phyloP scores from a whole-genome alignment of 108 stramenopile genomes.

The Fragilariopsis cylindrus region DNA sequence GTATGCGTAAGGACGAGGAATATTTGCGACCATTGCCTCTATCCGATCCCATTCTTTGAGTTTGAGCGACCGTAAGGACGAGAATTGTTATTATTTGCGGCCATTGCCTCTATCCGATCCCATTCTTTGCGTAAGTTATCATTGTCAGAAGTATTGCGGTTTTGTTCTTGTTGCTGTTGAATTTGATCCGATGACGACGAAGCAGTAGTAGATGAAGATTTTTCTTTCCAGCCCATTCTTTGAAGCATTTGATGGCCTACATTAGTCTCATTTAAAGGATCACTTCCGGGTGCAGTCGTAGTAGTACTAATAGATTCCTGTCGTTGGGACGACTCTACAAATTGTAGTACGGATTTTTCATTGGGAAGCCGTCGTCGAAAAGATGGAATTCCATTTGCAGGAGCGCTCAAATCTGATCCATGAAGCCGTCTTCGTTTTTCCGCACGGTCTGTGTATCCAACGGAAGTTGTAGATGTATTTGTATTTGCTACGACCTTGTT shows the following conservation, averaged over 20 bases:
- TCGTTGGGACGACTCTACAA: not conserved
- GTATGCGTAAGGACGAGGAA: not conserved
- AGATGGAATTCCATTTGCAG: not conserved
- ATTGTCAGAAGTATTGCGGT: not conserved
- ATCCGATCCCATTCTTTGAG: slow-evolving; percentile 70
- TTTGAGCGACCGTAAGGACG: not conserved
- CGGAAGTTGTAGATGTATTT: not conserved
- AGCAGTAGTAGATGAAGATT: not conserved
- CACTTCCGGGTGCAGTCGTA: not conserved
- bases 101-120: slow-evolving; percentile 79
- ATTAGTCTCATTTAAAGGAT: slow-evolving; percentile 32
- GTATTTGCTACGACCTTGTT: slow-evolving; percentile 21
- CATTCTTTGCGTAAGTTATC: slow-evolving; percentile 66
- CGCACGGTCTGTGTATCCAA: slow-evolving; percentile 51
- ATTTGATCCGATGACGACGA: not conserved
- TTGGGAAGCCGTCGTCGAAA: not conserved
- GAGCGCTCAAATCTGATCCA: slow-evolving; percentile 18
- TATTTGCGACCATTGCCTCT: slow-evolving; percentile 53
- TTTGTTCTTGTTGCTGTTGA: not conserved
- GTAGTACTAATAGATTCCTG: not conserved
- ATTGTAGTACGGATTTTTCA: not conserved
- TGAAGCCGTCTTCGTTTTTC: slow-evolving; percentile 47
- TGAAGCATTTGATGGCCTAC: slow-evolving; percentile 82
- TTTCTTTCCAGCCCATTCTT: slow-evolving; percentile 78
- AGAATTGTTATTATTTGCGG: slow-evolving; percentile 11